Base-by-base conservation (phyloP, 345 rosid species). In the Heritiera littoralis region DNA sequence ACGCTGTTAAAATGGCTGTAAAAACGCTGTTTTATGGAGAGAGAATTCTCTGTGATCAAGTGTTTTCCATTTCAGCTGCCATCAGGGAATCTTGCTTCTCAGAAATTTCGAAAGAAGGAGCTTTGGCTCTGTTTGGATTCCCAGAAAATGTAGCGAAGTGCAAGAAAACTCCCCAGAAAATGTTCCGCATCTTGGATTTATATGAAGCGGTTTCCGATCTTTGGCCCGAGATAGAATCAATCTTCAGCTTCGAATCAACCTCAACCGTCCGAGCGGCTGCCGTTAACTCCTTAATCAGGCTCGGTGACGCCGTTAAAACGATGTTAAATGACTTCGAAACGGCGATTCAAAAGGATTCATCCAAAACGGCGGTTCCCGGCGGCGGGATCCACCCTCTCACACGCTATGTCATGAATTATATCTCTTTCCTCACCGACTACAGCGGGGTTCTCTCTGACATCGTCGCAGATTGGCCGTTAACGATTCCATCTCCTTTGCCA, bases 381-480 rank as follows among this genome's bases (percentile, higher is more conserved):
- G 98, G 98, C 3, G 98, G 92, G 2, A 79, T 93, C 69, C 98
- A 95, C 75, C 98, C 94, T 3, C 86, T 93, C 28, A 90, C 94
- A 6, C 93, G 98, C 32, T 95, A 95, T 30, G 98, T 95, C 1
- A 93, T 93, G 98, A 95, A 95, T 82, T 95, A 92, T 88, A 74
- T 93, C 82, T 79, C 84, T 1, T 87, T 95, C 85, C 88, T 93
- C 48, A 80, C 90, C 15, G 98, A 93, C 45, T 95, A 95, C 90
- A 83, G 84, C 80, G 92, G 85, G 17, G 40, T 84, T 0, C 88
- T 95, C 68, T 56, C 86, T 60, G 90, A 84, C 32, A 90, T 93
- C 5, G 75, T 92, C 49, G 86, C 88, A 10, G 97, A 93, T 51
- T 85, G 88, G 85, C 94, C 90, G 5, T 28, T 82, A 14, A 79